These are phyloP conservation scores for Hygrocybe punicea DNA, from an alignment of 768 basidiomycete species.

Conservation along the genomic window DNA sequence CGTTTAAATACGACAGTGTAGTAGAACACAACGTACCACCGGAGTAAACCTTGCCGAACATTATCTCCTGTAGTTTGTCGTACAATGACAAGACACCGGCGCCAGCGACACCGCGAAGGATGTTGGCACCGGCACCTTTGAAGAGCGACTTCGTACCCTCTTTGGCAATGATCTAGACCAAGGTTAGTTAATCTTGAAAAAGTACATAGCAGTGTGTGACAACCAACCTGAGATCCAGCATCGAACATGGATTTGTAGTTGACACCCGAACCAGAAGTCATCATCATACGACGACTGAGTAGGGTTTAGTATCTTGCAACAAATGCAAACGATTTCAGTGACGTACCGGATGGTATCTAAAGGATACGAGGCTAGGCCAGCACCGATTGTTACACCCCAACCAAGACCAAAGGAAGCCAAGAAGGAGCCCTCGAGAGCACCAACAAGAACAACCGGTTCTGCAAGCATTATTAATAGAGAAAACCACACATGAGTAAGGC, in stretches of 20 bases:
- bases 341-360: constrained; percentile 84
- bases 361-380: constrained; percentile 97
- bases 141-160: constrained; percentile 95
- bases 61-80: constrained; percentile 93
- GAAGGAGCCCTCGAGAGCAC: constrained; percentile 94
- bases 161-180: constrained; percentile 72
- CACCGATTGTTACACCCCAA: constrained; percentile 99
- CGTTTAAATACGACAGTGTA: not conserved
- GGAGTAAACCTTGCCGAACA: constrained; percentile 99
- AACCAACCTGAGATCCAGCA: constrained; percentile 70
- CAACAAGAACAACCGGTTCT: constrained; percentile 97
- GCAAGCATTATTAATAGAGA: constrained; percentile 23
- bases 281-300: constrained; percentile 99
- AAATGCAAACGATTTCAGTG: not conserved
- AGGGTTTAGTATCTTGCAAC: constrained; percentile 18
- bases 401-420: constrained; percentile 94
- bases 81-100: constrained; percentile 99
- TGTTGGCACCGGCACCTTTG: constrained; percentile 97
- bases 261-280: constrained; percentile 92
- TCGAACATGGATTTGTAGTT: constrained; percentile 99
- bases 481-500: not conserved
- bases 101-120: constrained; percentile 99
- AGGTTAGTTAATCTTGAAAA: not conserved
- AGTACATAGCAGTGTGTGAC: not conserved
- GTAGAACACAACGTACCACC: constrained; percentile 57